phyloP scores from a whole-genome alignment of 108 stramenopile genomes.

The Pseudonitzschia pungens region DNA sequence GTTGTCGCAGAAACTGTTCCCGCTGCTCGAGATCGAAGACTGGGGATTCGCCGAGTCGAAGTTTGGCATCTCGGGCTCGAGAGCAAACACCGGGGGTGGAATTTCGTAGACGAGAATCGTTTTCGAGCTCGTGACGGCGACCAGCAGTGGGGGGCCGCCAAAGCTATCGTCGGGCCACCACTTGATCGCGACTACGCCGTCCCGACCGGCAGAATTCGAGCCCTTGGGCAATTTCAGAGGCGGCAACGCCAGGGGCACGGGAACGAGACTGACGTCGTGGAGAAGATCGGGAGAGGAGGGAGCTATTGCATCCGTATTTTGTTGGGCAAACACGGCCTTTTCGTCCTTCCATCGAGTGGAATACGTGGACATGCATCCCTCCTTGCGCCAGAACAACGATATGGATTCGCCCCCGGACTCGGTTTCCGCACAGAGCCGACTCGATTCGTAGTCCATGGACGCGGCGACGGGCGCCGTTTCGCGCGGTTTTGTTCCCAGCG shows the following conservation, averaged over 20 bases:
- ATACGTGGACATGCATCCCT: slow-evolving; percentile 45
- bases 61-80: slow-evolving; percentile 74
- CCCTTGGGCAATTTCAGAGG: slow-evolving; percentile 54
- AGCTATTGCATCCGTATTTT: slow-evolving; percentile 11
- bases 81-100: slow-evolving; percentile 71
- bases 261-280: slow-evolving; percentile 61
- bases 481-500: not conserved
- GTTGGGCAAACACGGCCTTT: slow-evolving; percentile 8
- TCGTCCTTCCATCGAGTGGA: slow-evolving; percentile 30
- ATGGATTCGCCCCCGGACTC: slow-evolving; percentile 46
- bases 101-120: slow-evolving; percentile 73
- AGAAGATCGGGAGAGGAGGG: slow-evolving; percentile 29
- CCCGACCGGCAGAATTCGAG: slow-evolving; percentile 11
- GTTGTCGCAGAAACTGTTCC: slow-evolving; percentile 17
- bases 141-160: slow-evolving; percentile 67
- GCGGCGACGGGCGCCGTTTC: slow-evolving; percentile 2
- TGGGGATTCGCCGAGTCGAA: slow-evolving; percentile 62
- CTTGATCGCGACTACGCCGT: slow-evolving; percentile 39
- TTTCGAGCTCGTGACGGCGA: slow-evolving; percentile 56
- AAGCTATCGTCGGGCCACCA: slow-evolving; percentile 82
- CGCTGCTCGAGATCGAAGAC: slow-evolving; percentile 19
- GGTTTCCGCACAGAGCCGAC: slow-evolving; percentile 59
- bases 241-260: slow-evolving; percentile 62
- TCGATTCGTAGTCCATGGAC: slow-evolving; percentile 64
- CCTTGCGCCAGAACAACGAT: slow-evolving; percentile 63